These are phyloP conservation scores for Lobosporangium transversale DNA, from an alignment of 192 early-diverging fungal genomes.

Conservation along the genomic window DNA sequence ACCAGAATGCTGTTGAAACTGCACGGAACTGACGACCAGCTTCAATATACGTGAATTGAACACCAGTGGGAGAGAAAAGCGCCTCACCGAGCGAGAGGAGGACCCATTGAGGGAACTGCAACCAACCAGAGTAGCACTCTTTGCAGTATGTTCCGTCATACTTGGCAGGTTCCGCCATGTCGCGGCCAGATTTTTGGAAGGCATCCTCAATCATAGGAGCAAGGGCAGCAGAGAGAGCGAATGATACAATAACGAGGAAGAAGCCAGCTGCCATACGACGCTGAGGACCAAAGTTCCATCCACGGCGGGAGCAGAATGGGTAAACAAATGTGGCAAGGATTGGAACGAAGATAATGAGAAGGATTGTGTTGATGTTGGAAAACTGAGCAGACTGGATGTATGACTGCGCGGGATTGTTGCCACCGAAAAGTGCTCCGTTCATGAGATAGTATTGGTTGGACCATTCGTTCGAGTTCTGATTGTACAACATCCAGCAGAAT, in stretches of 20 bases:
- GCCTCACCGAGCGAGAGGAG: slow-evolving; percentile 66
- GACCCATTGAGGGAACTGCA: slow-evolving; percentile 62
- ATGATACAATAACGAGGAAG: slow-evolving; percentile 61
- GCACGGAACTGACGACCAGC: slow-evolving; percentile 70
- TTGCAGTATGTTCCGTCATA: slow-evolving; percentile 39
- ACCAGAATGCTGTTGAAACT: slow-evolving; percentile 65
- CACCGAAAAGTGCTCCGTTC: slow-evolving; percentile 47
- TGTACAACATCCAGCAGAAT: slow-evolving; percentile 55
- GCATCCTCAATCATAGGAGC: slow-evolving; percentile 36
- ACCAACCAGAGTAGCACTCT: slow-evolving; percentile 46
- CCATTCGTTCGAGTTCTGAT: slow-evolving; percentile 56
- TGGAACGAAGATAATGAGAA: slow-evolving; percentile 64
- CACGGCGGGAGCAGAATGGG: slow-evolving; percentile 59
- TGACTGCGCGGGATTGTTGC: background rate
- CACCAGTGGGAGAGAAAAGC: slow-evolving; percentile 67
- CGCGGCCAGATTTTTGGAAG: slow-evolving; percentile 8
- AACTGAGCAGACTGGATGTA: slow-evolving; percentile 32
- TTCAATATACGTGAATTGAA: slow-evolving; percentile 73
- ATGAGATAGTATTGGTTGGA: slow-evolving; percentile 51
- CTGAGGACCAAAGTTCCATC: slow-evolving; percentile 54
- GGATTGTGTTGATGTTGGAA: slow-evolving; percentile 56
- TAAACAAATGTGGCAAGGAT: slow-evolving; percentile 62
- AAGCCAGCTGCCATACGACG: slow-evolving; percentile 66
- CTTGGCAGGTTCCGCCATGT: background rate
- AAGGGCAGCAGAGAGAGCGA: slow-evolving; percentile 43